These are phyloP conservation scores for Sclerotinia nivalis DNA, from an alignment of 2,329 filamentous ascomycete genomes.

Conservation along the genomic window DNA sequence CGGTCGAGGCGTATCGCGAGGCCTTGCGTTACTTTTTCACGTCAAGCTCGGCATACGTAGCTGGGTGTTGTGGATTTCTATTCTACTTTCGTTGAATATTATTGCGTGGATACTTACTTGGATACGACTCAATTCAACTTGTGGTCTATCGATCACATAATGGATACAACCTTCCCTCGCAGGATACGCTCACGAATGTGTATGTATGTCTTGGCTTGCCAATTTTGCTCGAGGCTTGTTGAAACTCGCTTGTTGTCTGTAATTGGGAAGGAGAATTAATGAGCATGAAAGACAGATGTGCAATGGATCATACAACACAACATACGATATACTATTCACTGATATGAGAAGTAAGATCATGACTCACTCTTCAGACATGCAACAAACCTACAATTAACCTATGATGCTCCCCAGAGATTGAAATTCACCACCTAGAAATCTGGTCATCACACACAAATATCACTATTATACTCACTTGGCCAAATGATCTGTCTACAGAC, in stretches of 20 bases:
- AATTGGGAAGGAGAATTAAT: neutral
- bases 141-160: neutral
- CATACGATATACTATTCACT: neutral
- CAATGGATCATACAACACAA: neutral
- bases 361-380: neutral
- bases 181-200: neutral
- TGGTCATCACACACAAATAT: neutral
- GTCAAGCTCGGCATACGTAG: neutral
- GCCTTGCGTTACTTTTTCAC: neutral
- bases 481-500: no score
- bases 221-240: neutral
- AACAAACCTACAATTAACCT: neutral
- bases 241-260: neutral
- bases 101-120: neutral
- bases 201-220: neutral
- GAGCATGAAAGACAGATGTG: neutral
- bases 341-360: no score
- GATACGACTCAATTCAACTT: constrained; percentile 1
- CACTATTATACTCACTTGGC: neutral
- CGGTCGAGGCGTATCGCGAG: neutral
- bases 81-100: neutral
- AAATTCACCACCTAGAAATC: neutral
- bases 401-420: neutral
- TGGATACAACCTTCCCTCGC: neutral
- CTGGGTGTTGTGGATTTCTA: neutral